These are phyloP conservation scores for Circinella umbellata DNA, from an alignment of 371 early-diverging fungal species.

Conservation along the genomic window DNA sequence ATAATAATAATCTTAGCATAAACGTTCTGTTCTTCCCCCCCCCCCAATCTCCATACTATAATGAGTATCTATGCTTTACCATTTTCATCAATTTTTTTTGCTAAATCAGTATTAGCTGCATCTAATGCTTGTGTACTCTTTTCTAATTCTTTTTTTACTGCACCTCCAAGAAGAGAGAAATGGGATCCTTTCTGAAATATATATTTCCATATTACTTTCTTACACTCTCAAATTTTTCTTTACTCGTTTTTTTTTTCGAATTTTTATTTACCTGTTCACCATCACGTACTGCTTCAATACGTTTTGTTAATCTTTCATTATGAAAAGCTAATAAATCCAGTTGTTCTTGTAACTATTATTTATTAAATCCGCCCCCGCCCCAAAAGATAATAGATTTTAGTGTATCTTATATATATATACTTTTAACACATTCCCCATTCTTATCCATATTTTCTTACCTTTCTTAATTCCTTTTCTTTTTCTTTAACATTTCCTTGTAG, in stretches of 20 bases:
- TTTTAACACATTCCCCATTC: neutral
- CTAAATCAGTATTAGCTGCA: slow-evolving; percentile 56
- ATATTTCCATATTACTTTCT: no score
- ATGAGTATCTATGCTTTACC: slow-evolving; percentile 49
- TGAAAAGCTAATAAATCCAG: slow-evolving; percentile 68
- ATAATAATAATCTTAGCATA: no score
- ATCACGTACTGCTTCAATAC: slow-evolving; percentile 67
- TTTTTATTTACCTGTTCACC: slow-evolving; percentile 36
- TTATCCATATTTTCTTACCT: slow-evolving; percentile 33
- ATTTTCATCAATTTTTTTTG: slow-evolving; percentile 67
- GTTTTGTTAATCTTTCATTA: slow-evolving; percentile 68
- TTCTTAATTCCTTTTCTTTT: slow-evolving; percentile 70
- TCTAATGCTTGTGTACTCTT: slow-evolving; percentile 58
- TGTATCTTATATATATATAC: neutral
- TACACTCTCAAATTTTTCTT: neutral
- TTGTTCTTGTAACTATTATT: slow-evolving; percentile 55
- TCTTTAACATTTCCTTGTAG: slow-evolving; percentile 67
- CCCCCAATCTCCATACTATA: no score
- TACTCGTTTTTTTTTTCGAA: neutral
- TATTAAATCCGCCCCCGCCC: neutral
- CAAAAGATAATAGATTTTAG: no score
- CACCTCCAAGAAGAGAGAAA: slow-evolving; percentile 58
- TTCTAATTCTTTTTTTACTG: slow-evolving; percentile 68
- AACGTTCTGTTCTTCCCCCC: no score
- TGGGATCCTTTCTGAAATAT: slow-evolving; percentile 44